Evolutionary conservation across 495 filamentous ascomycete genomes (phyloP), one percentile per base, ranked within the genome.

Genomic region (Amphirosellinia nigrospora): DNA sequence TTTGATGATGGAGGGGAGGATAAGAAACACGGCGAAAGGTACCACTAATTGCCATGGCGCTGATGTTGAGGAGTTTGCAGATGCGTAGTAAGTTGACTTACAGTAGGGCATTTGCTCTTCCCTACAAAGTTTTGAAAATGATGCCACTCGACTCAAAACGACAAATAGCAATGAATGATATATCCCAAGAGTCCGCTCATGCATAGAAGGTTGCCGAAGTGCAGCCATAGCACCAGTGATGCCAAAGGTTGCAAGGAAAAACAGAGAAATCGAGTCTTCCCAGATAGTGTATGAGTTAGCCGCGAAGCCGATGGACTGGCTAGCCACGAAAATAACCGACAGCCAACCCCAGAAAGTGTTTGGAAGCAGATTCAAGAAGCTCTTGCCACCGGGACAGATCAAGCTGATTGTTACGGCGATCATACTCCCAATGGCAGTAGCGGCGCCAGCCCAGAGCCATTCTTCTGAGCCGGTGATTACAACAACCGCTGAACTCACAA

Each of bases 71-170:
- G 94, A 97, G 8, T 89, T 93, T 11, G 91, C 89, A 0, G 94
- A 97, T 23, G 96, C 89, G 77, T 98, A 98, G 82, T 97, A 99
- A 9, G 96, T 98, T 0, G 94, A 97, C 45, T 87, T 89, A 84
- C 96, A 99, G 82, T 91, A 93, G 1, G 96, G 96, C 93, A 98
- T 97, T 79, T 98, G 96, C 78, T 99, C 96, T 78, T 99, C 96
- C 64, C 96, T 92, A 77, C 96, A 99, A 38, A 98, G 89, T 69
- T 93, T 92, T 26, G 96, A 98, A 70, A 97, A 88, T 15, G 94
- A 96, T 4, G 94, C 91, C 7, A 96, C 11, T 41, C 95, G 89
- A 56, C 90, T 91, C n/a, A 97, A 84, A 38, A 92, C 75, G 68
- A 95, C 85, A 78, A 99, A 98, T 5, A 93, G 79, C 53, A 94